Evolutionary conservation across 306 rosid species (phyloP).

Genomic region (Dalbergia cochinchinensis): DNA sequence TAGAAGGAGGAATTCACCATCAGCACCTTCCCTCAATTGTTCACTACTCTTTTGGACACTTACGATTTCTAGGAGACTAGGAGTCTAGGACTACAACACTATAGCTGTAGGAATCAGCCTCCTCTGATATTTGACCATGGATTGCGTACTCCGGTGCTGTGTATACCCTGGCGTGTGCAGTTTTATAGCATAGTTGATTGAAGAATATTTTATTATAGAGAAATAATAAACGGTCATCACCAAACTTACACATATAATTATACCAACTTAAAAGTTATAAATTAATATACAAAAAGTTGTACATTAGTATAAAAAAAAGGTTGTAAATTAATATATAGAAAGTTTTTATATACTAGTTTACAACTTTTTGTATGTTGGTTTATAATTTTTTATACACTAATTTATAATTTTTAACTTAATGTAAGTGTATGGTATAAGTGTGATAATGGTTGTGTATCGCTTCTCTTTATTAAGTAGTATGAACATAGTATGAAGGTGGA

Average conservation of each 20-base stretch:
- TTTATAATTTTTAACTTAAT: too few relatives aligned
- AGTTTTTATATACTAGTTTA: too few relatives aligned
- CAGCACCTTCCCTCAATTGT: constrained; percentile 42
- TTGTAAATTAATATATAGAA: too few relatives aligned
- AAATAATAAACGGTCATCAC: too few relatives aligned
- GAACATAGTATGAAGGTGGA: neutral
- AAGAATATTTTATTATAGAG: neutral
- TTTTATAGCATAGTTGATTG: neutral
- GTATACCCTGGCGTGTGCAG: constrained; percentile 59
- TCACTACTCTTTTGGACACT: constrained; percentile 68
- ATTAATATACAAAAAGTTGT: too few relatives aligned
- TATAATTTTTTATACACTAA: too few relatives aligned
- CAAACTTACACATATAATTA: too few relatives aligned
- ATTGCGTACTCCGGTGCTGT: constrained; percentile 82
- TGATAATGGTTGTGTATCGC: too few relatives aligned
- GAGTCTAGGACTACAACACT: constrained; percentile 60
- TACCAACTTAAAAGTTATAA: too few relatives aligned
- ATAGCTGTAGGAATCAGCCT: constrained; percentile 76
- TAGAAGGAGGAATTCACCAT: constrained; percentile 70
- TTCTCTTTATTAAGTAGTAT: neutral
- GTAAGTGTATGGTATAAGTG: too few relatives aligned
- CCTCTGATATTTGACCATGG: constrained; percentile 75
- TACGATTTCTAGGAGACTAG: constrained; percentile 56
- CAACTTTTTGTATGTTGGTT: too few relatives aligned
- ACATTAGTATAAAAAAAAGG: too few relatives aligned